Evolutionary conservation across 1,284 basidiomycete genomes (phyloP).

Genomic region (Pisolithus thermaeus): DNA sequence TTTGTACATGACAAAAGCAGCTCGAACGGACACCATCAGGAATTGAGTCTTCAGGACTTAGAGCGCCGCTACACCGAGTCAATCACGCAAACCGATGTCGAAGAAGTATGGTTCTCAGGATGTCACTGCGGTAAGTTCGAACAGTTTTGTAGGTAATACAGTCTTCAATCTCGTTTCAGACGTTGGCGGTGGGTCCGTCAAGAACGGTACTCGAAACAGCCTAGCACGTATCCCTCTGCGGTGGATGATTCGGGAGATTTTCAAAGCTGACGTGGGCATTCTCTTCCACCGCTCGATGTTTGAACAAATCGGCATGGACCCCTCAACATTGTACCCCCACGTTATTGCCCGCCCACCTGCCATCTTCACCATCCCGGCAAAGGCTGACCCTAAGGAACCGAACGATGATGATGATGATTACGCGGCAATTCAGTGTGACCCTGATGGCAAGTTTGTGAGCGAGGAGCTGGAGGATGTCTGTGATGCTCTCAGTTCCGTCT

Average conservation of each 20-base stretch:
- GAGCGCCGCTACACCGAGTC: conserved; percentile 15
- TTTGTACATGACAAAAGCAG: not conserved
- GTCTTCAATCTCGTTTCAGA: conserved; percentile 25
- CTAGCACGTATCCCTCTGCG: conserved; percentile 47
- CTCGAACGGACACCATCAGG: conserved; percentile 5
- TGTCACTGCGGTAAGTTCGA: conserved; percentile 15
- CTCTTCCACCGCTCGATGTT: conserved; percentile 47
- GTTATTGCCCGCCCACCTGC: conserved; percentile 34
- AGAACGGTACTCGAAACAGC: conserved; percentile 35
- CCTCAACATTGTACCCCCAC: conserved; percentile 36
- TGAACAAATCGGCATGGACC: conserved; percentile 44
- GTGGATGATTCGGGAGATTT: conserved; percentile 55
- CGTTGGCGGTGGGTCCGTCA: conserved; percentile 45
- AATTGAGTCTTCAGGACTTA: conserved; percentile 15
- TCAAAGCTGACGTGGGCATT: conserved; percentile 44
- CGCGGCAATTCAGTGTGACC: not conserved
- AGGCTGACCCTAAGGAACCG: not conserved
- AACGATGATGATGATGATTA: no score
- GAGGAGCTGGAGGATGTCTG: conserved; percentile 47
- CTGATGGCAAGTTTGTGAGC: conserved; percentile 22
- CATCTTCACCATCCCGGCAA: conserved; percentile 11
- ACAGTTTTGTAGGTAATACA: not conserved
- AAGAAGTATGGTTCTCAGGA: conserved; percentile 54
- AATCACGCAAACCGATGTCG: conserved; percentile 26
- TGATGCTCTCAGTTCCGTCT: conserved; percentile 36